Conservation (phyloP, 1,139 yeast species). For the Blastobotrys illinoisensis region DNA sequence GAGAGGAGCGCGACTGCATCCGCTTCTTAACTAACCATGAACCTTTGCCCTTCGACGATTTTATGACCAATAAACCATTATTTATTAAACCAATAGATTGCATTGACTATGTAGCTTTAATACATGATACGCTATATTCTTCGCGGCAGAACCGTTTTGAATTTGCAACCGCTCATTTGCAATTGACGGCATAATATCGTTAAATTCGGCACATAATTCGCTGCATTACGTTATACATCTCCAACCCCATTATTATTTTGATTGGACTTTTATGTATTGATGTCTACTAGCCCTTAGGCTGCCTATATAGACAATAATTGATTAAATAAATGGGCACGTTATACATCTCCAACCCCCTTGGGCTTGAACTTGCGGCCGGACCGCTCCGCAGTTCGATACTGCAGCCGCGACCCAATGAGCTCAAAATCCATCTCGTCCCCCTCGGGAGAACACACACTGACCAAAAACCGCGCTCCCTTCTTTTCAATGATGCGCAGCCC, state of each 20-base stretch:
- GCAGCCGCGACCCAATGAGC: conserved; percentile 74
- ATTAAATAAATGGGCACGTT: background rate
- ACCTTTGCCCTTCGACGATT: too few species aligned
- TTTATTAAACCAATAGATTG: background rate
- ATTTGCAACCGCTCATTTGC: too few species aligned
- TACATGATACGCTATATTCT: too few species aligned
- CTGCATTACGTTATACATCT: too few species aligned
- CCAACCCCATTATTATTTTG: background rate
- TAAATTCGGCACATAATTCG: too few species aligned
- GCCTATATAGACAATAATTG: too few species aligned
- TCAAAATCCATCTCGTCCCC: conserved; percentile 47
- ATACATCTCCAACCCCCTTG: conserved; percentile 43
- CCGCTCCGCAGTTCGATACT: conserved; percentile 72
- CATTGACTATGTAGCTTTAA: background rate
- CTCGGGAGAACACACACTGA: conserved; percentile 19
- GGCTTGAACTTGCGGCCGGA: conserved; percentile 82
- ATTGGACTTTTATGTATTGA: too few species aligned
- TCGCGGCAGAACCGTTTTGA: too few species aligned
- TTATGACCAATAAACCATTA: background rate
- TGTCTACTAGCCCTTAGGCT: too few species aligned
- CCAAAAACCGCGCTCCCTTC: conserved; percentile 47
- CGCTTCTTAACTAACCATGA: background rate
- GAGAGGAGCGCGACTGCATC: background rate
- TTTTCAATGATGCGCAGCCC: conserved; percentile 42
- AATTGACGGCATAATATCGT: too few species aligned